These are phyloP conservation scores for Leishmania major DNA, from an alignment of 208 protist genomes.

Conservation along the genomic window DNA sequence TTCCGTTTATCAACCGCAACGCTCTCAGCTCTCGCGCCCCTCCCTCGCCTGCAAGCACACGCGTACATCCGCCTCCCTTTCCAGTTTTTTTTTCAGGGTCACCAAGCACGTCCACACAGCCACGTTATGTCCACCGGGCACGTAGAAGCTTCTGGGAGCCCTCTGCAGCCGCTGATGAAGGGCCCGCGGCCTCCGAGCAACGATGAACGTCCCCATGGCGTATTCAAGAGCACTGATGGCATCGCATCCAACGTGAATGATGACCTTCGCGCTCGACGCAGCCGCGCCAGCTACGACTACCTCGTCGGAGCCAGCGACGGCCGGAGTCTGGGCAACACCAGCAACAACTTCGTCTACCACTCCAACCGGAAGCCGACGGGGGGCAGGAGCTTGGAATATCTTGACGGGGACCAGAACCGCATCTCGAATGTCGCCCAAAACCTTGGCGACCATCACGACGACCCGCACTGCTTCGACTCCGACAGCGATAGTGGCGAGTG, in stretches of 20 bases:
- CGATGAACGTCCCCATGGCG: not conserved
- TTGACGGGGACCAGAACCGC: constrained; percentile 39
- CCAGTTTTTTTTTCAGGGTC: not conserved
- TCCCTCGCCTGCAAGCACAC: not conserved
- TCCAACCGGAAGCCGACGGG: not conserved
- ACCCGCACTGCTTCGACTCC: constrained; percentile 16
- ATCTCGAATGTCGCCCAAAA: not conserved
- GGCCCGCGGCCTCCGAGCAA: not conserved
- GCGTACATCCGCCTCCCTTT: not conserved
- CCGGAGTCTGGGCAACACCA: not conserved
- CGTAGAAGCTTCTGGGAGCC: no score
- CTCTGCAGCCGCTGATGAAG: not conserved
- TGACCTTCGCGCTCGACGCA: constrained; percentile 16
- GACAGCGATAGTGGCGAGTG: constrained; percentile 30
- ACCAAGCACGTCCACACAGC: not conserved
- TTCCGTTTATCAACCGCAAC: not conserved
- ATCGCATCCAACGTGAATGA: constrained; percentile 10
- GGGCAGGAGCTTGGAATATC: constrained; percentile 26
- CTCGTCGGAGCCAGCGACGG: constrained; percentile 9
- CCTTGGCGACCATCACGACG: not conserved
- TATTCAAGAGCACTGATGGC: not conserved
- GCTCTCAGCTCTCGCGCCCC: not conserved
- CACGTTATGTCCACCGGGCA: not conserved
- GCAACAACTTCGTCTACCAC: constrained; percentile 16
- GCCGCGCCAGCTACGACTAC: constrained; percentile 34